Conservation (phyloP, 176 grass and related monocot genomes). For the Carex parvula region DNA sequence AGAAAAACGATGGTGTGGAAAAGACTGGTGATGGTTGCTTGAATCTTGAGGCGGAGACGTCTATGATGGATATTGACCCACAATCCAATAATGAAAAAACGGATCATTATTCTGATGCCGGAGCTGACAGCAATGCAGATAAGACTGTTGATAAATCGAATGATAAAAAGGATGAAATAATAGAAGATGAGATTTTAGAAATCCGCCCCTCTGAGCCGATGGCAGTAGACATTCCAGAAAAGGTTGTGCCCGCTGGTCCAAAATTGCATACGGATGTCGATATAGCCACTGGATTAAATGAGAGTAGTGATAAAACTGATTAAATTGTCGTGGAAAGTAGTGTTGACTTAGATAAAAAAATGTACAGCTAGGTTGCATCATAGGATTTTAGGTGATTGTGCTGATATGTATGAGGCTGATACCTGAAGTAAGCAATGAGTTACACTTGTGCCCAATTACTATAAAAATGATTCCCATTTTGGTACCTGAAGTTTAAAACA, state of each 20-base stretch:
- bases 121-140: neutral
- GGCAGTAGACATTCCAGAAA: slow-evolving; percentile 16
- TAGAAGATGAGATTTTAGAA: neutral
- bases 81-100: neutral
- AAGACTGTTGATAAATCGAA: neutral
- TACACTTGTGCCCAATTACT: neutral
- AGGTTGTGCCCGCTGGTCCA: neutral
- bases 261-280: neutral
- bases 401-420: neutral
- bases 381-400: slow-evolving; percentile 8
- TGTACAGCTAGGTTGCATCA: neutral
- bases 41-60: neutral
- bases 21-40: neutral
- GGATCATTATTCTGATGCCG: neutral
- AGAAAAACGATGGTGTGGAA: neutral
- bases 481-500: neutral
- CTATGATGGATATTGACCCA: slow-evolving; percentile 13
- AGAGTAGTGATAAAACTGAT: neutral
- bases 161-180: neutral
- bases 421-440: neutral
- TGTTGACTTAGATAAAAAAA: neutral
- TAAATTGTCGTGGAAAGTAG: neutral
- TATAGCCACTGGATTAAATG: neutral
- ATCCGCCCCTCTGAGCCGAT: neutral
- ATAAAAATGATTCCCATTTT: neutral